Conservation (phyloP, 495 filamentous ascomycete species). For the Parachaetomium inaequale region DNA sequence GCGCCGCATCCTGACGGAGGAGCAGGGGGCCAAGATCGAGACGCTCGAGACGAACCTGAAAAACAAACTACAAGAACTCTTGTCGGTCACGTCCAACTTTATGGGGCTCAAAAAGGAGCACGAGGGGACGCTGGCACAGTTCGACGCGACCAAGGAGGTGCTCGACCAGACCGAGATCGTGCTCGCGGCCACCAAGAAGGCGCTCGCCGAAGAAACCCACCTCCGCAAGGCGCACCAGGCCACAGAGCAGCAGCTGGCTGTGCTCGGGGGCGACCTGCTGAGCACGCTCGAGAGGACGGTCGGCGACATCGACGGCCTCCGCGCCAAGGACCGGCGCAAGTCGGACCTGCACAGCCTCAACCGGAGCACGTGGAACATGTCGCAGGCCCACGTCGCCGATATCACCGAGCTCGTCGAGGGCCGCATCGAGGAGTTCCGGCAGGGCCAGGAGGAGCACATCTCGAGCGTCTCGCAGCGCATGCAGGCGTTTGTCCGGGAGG, state of each 20-base stretch:
- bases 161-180: slow-evolving; percentile 84
- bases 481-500: slow-evolving; percentile 65
- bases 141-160: slow-evolving; percentile 74
- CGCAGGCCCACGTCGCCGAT: slow-evolving; percentile 67
- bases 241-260: slow-evolving; percentile 72
- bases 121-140: slow-evolving; percentile 62
- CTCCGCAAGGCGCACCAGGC: slow-evolving; percentile 79
- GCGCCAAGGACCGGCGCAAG: slow-evolving; percentile 77
- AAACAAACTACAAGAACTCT: slow-evolving; percentile 88
- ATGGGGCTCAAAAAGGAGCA: slow-evolving; percentile 82
- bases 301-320: slow-evolving; percentile 71
- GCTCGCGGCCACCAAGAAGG: slow-evolving; percentile 67
- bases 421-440: slow-evolving; percentile 64
- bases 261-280: slow-evolving; percentile 70
- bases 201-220: slow-evolving; percentile 72
- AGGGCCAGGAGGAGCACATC: slow-evolving; percentile 67
- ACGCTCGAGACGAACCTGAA: slow-evolving; percentile 83
- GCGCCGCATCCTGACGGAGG: slow-evolving; percentile 83
- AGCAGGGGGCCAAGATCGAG: slow-evolving; percentile 88
- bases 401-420: slow-evolving; percentile 73
- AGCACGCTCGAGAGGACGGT: slow-evolving; percentile 71
- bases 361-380: slow-evolving; percentile 70
- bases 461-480: slow-evolving; percentile 63
- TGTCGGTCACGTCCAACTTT: slow-evolving; percentile 77
- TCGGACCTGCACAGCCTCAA: slow-evolving; percentile 77